Evolutionary conservation across 352 stramenopile genomes (phyloP), one percentile per base, ranked within the genome.

Genomic region (Phytophthora tentaculata): DNA sequence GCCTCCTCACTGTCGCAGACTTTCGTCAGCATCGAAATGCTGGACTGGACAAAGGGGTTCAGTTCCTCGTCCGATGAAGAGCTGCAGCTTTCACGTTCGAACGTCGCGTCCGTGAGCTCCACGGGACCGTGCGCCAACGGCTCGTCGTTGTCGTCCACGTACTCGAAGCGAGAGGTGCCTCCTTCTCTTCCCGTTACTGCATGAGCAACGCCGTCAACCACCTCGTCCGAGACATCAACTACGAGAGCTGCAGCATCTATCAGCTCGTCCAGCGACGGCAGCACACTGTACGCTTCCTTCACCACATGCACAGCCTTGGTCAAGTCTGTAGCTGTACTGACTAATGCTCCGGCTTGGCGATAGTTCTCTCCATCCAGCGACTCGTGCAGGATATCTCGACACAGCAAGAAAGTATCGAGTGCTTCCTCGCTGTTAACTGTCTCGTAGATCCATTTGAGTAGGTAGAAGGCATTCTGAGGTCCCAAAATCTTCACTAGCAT

Each of bases 391-490:
- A 94, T 37, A 48, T 94, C 86, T 23, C 84, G 74, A 58, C 81
- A 91, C 13, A 92, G 44, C 55, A 92, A 56, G 39, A 94, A 88
- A 12, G 75, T 66, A 51, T 94, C 86, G 58, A 89, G 76, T 6
- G 77, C 70, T 71, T 91, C 86, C 47, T 94, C 86, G 35, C 84
- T 92, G 64, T 91, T 91, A 24, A 91, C 69, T 0, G 78, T 84
- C 70, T 94, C 81, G 69, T 92, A 90, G 32, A 85, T 56, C 54
- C 70, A 88, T 61, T 91, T 89, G 26, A 94, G 67, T 47, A 92
- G 19, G 61, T 90, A 88, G 49, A 90, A 86, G 14, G 84, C 86
- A 54, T 91, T 92, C 56, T 94, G 86, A 17, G 86, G 86, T 0
- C 86, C 86, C 14, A 94, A 51, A 20, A 86, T 26, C 24, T 81